A percentile compares a stretch with the other conserved stretches of the same genome.
These are phyloP conservation scores for Conticribra guillardii DNA, from an alignment of 108 stramenopile species.

Conservation along the genomic window DNA sequence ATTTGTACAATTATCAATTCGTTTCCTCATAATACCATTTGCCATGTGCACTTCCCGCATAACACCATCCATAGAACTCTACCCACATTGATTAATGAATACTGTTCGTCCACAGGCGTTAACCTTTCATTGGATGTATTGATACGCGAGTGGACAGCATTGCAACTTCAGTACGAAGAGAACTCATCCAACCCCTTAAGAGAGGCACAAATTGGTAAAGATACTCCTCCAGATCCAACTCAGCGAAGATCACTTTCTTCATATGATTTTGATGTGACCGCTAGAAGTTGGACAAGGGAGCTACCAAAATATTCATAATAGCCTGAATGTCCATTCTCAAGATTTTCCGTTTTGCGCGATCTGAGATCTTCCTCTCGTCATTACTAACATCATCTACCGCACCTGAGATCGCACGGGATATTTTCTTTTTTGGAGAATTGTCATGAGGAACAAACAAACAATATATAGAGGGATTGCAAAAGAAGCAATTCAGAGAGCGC, in stretches of 20 bases:
- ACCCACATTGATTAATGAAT: slow-evolving; percentile 24
- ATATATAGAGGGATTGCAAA: too few relatives aligned
- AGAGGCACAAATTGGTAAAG: slow-evolving; percentile 32
- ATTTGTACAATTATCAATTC: neutral
- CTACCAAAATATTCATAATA: slow-evolving; percentile 20
- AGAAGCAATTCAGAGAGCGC: too few relatives aligned
- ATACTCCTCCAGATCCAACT: slow-evolving; percentile 26
- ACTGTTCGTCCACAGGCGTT: slow-evolving; percentile 14
- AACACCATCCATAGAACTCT: too few relatives aligned
- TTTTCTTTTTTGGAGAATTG: too few relatives aligned
- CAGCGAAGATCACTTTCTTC: slow-evolving; percentile 17
- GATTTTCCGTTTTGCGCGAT: too few relatives aligned
- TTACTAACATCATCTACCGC: too few relatives aligned
- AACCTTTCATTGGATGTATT: slow-evolving; percentile 49
- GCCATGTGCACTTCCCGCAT: too few relatives aligned
- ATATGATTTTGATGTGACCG: slow-evolving; percentile 33
- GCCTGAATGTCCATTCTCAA: too few relatives aligned
- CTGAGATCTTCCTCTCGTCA: too few relatives aligned
- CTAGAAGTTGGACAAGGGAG: slow-evolving; percentile 21
- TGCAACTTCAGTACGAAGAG: slow-evolving; percentile 40
- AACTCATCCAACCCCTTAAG: slow-evolving; percentile 37
- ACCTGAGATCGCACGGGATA: too few relatives aligned
- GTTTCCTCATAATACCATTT: neutral
- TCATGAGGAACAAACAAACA: too few relatives aligned
- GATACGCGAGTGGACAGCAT: slow-evolving; percentile 47